These are phyloP conservation scores for Isabelozyma pseudorhagii DNA, from an alignment of 805 yeast species.

Conservation along the genomic window DNA sequence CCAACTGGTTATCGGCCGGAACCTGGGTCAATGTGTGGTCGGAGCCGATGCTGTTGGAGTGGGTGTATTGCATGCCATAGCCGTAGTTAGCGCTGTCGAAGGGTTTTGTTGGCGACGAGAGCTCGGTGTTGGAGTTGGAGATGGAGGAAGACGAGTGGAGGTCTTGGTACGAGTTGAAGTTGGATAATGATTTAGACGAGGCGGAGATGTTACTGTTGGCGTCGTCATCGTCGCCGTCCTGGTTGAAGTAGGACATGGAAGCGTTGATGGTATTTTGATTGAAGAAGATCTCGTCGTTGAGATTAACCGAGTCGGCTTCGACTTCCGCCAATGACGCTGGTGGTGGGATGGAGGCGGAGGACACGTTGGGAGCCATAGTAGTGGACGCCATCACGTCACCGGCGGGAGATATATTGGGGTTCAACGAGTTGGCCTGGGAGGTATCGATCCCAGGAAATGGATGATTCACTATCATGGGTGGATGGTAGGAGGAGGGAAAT, in stretches of 20 bases:
- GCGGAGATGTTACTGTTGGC: not conserved
- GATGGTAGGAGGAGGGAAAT: too few relatives aligned
- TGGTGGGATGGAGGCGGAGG: conserved; percentile 3
- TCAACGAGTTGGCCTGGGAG: too few relatives aligned
- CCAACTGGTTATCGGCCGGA: too few relatives aligned
- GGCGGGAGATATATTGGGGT: too few relatives aligned
- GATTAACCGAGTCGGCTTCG: conserved; percentile 15
- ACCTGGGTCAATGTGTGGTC: too few relatives aligned
- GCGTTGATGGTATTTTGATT: conserved; percentile 5
- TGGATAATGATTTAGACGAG: conserved; percentile 1
- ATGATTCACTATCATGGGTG: not conserved
- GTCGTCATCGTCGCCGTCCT: not conserved
- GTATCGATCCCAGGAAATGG: not conserved
- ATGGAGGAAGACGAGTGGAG: not conserved
- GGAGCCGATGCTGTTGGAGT: not conserved
- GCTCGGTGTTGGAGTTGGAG: conserved; percentile 4
- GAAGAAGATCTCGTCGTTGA: conserved; percentile 24
- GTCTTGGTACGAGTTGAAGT: not conserved
- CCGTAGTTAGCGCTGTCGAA: conserved; percentile 1
- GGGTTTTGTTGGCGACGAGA: conserved; percentile 5
- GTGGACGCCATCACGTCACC: too few relatives aligned
- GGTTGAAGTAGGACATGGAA: too few relatives aligned
- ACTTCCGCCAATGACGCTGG: conserved; percentile 12
- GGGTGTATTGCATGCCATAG: not conserved
- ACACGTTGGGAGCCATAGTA: too few relatives aligned